Base-by-base conservation (phyloP, 768 basidiomycete genomes). In the Mycena rebaudengoi region DNA sequence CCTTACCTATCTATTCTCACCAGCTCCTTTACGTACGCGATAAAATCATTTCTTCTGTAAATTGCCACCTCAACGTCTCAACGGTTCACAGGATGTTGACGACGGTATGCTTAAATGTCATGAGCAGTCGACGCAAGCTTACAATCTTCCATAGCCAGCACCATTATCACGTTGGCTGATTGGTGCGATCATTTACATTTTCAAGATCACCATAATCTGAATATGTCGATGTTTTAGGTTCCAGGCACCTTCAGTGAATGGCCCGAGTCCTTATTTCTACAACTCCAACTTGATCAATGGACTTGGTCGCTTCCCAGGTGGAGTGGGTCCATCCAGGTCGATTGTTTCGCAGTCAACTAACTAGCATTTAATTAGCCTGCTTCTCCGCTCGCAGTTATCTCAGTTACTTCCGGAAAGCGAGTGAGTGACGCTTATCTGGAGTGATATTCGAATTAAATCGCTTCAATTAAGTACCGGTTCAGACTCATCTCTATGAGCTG, bases 341-440 rank as follows among this genome's bases (percentile, higher is more conserved):
- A 37, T 74, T 16, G 53, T 75, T 59, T 71, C 70, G 16, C 46
- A 75, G 32, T 29, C 71, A 2, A 53, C 21, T 41, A 65, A 71
- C 53, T 60, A 68, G 7, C 70, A 72, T 49, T 56, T n/a, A 50
- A 43, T 56, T 25, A 63, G 54, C 62, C 81, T 28, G 18, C 52
- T 3, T 62, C 63, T 6, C 66, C 72, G 1, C 71, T 83, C 14
- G 48, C 82, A 0, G 72, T 81, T 5, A 65, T 82, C 62, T 65
- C 70, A 41, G 77, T 83, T 28, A 26, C 48, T 5, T 45, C 25
- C 0, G 74, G 73, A 7, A 48, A 62, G 37, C 70, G 81, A 16
- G 83, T 81, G 48, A 76, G 81, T n/a, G n/a, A n/a, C 25, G 77
- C 80, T 67, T 77, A 78, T 11, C 20, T 79, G 11, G 32, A 79